Conservation (phyloP, 1,284 basidiomycete genomes). For the Pseudozyma hubeiensis region DNA sequence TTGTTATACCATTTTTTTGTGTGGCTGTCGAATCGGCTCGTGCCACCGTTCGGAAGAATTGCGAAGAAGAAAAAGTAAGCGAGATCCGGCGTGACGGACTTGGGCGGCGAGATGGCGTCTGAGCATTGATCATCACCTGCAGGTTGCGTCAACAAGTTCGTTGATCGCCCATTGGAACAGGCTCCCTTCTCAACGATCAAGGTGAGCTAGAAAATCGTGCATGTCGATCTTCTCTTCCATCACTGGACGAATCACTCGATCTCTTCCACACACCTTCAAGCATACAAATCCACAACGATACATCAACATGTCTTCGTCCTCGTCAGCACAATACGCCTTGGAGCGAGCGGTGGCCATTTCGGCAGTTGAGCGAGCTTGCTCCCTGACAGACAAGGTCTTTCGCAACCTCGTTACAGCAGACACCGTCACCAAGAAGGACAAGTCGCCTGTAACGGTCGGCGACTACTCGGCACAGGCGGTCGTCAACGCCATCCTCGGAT, state of each 20-base stretch:
- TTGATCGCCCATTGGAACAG: neutral
- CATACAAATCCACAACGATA: neutral
- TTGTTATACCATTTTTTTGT: too few relatives aligned
- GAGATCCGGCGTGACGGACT: too few relatives aligned
- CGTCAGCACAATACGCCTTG: constrained; percentile 64
- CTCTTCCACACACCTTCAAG: neutral
- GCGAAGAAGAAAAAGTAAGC: neutral
- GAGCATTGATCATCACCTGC: neutral
- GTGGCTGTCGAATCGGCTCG: constrained; percentile 7
- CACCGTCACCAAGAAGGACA: constrained; percentile 90
- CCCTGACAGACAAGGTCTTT: constrained; percentile 81
- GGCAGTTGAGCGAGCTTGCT: constrained; percentile 89
- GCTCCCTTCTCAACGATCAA: neutral
- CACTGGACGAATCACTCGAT: constrained; percentile 14
- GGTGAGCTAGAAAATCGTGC: constrained; percentile 8
- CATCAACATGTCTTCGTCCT: constrained; percentile 32
- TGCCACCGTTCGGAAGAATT: neutral
- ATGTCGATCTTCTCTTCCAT: constrained; percentile 10
- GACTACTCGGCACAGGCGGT: constrained; percentile 67
- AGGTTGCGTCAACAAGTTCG: too few relatives aligned
- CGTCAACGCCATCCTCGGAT: constrained; percentile 60
- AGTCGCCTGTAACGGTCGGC: constrained; percentile 89
- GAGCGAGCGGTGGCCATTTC: constrained; percentile 82
- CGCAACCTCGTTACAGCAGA: constrained; percentile 85
- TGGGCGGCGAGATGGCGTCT: too few relatives aligned